phyloP scores from a whole-genome alignment of 1,284 basidiomycete species.

The Pseudomicrostroma phylloplanum region DNA sequence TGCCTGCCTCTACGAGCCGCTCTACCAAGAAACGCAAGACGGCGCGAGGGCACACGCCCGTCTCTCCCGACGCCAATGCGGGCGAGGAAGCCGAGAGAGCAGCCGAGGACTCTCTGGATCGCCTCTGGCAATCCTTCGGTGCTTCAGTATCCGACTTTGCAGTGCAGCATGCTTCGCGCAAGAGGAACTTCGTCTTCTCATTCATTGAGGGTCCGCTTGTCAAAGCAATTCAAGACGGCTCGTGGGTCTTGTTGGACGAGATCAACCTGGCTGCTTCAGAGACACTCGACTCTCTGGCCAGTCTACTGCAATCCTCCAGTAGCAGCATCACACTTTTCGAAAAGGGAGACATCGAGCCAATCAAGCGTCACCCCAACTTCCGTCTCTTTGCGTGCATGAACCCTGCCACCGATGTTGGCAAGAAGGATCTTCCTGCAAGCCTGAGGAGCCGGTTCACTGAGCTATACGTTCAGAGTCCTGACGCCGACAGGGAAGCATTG shows the following conservation, averaged over 20 bases:
- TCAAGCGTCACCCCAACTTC: slow-evolving; percentile 88
- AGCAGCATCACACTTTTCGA: slow-evolving; percentile 90
- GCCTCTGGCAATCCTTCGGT: slow-evolving; percentile 58
- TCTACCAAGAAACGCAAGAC: slow-evolving; percentile 45
- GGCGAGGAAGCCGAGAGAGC: background rate
- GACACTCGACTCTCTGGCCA: slow-evolving; percentile 85
- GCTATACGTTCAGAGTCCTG: slow-evolving; percentile 86
- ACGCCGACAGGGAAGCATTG: slow-evolving; percentile 83
- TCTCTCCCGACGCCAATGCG: slow-evolving; percentile 14
- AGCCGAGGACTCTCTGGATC: slow-evolving; percentile 18
- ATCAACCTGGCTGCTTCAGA: slow-evolving; percentile 91
- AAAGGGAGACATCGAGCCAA: slow-evolving; percentile 81
- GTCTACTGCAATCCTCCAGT: slow-evolving; percentile 73
- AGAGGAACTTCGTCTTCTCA: slow-evolving; percentile 59
- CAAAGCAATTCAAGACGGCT: slow-evolving; percentile 78
- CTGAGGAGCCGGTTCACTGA: slow-evolving; percentile 91
- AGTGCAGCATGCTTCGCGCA: slow-evolving; percentile 34
- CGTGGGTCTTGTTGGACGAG: slow-evolving; percentile 95
- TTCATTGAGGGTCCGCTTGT: slow-evolving; percentile 95
- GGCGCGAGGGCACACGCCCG: slow-evolving; percentile 21
- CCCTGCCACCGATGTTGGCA: slow-evolving; percentile 96
- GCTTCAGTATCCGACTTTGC: slow-evolving; percentile 73
- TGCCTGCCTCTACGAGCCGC: slow-evolving; percentile 7
- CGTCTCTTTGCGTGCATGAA: slow-evolving; percentile 99
- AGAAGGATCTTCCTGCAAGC: slow-evolving; percentile 87